These are phyloP conservation scores for Penicillium sp. DNA, from an alignment of 2,329 filamentous ascomycete genomes.

Conservation along the genomic window DNA sequence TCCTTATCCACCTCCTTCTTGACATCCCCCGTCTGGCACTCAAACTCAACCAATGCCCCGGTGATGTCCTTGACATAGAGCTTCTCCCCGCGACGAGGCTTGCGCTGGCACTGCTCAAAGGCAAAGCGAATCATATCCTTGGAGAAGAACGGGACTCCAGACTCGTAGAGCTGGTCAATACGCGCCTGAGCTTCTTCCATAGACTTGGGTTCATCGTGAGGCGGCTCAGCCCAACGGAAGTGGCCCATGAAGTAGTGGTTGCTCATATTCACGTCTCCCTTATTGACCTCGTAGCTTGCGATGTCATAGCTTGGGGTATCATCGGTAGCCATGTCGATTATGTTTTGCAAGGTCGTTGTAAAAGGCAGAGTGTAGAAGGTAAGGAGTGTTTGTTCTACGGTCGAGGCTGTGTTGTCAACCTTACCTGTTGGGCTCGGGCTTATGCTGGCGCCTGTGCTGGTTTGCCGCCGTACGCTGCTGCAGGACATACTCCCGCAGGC, in stretches of 20 bases:
- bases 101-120: constrained; percentile 10
- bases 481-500: not conserved
- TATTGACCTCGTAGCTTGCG: not conserved
- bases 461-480: not conserved
- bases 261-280: not conserved
- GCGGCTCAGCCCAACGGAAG: constrained; percentile 6
- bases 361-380: too few species aligned
- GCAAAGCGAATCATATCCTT: constrained; percentile 10
- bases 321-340: not conserved
- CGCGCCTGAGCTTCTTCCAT: constrained; percentile 18
- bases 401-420: not conserved
- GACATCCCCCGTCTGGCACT: constrained; percentile 4
- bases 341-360: not conserved
- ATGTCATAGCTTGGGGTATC: not conserved
- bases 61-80: constrained; percentile 15
- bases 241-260: not conserved
- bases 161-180: constrained; percentile 20
- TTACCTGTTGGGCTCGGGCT: not conserved
- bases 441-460: not conserved
- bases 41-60: constrained; percentile 11
- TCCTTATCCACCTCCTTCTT: not conserved
- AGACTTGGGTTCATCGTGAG: constrained; percentile 7
- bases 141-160: constrained; percentile 26
- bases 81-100: constrained; percentile 17
- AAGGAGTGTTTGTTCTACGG: not conserved